Conservation (phyloP, 495 filamentous ascomycete species). For the Daldinia concentrica region DNA sequence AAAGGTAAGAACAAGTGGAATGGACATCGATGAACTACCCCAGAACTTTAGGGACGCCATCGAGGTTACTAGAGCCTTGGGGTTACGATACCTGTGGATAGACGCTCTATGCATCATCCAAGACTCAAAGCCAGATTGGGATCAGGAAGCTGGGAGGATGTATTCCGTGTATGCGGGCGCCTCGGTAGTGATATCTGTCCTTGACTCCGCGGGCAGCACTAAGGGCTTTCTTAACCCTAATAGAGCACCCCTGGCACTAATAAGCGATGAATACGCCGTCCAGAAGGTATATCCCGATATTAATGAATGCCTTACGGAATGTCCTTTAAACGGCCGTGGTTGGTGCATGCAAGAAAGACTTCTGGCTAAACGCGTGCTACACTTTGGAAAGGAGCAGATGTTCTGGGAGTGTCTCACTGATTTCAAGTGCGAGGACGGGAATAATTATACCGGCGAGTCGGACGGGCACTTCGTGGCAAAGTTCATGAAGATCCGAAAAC, state of each 20-base stretch:
- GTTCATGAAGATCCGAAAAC: conserved; percentile 26
- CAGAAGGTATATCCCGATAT: conserved; percentile 32
- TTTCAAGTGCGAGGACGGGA: conserved; percentile 30
- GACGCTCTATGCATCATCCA: conserved; percentile 51
- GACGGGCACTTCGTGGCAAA: conserved; percentile 23
- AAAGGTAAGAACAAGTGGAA: conserved; percentile 3
- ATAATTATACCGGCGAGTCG: conserved; percentile 1
- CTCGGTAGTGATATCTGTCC: conserved; percentile 36
- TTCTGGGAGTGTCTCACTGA: conserved; percentile 36
- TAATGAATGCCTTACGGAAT: conserved; percentile 31
- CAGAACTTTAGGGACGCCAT: conserved; percentile 46
- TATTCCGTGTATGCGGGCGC: conserved; percentile 38
- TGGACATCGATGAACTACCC: conserved; percentile 35
- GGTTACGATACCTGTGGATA: conserved; percentile 46
- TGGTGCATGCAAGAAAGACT: conserved; percentile 43
- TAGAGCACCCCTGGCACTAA: conserved; percentile 4
- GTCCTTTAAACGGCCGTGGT: conserved; percentile 37
- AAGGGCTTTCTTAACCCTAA: conserved; percentile 34
- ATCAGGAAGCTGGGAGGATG: conserved; percentile 39
- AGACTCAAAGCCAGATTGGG: conserved; percentile 35
- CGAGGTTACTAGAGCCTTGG: conserved; percentile 35
- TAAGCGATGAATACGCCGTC: conserved; percentile 25
- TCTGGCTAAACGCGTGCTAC: conserved; percentile 25
- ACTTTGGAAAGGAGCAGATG: conserved; percentile 37
- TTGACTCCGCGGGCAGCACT: conserved; percentile 9